A percentile compares a stretch with the other conserved stretches of the same genome.
Conservation (phyloP, 1,284 basidiomycete species). For the Stygiomarasmius scandens region DNA sequence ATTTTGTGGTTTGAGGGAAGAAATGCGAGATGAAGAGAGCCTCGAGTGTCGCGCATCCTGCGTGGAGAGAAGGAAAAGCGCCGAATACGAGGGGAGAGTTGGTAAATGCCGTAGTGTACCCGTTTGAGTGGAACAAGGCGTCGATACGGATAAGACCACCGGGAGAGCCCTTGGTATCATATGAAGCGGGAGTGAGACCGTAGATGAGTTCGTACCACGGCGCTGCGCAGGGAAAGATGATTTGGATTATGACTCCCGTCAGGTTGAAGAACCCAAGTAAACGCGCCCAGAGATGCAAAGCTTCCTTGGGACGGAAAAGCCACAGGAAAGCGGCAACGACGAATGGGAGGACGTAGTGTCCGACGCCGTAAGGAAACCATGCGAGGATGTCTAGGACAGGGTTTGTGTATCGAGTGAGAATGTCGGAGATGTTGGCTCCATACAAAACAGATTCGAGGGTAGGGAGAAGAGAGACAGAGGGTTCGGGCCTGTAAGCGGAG, state of each 20-base stretch:
- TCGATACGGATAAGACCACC: conserved; percentile 95
- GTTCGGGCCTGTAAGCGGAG: conserved; percentile 69
- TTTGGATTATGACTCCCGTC: conserved; percentile 86
- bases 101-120: conserved; percentile 86
- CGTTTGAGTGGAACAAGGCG: conserved; percentile 76
- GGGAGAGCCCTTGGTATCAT: conserved; percentile 89
- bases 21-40: conserved; percentile 95
- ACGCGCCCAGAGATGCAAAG: conserved; percentile 84
- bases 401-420: conserved; percentile 93
- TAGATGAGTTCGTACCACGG: conserved; percentile 99
- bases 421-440: conserved; percentile 96
- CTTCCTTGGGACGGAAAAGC: conserved; percentile 69
- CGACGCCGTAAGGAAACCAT: conserved; percentile 95
- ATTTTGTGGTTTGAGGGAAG: conserved; percentile 75
- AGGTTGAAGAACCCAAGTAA: conserved; percentile 96
- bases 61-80: conserved; percentile 94
- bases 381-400: conserved; percentile 91
- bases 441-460: conserved; percentile 94
- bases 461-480: conserved; percentile 91
- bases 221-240: conserved; percentile 90
- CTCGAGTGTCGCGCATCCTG: conserved; percentile 89
- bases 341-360: conserved; percentile 87
- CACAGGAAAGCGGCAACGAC: conserved; percentile 73
- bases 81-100: conserved; percentile 95
- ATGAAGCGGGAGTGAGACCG: conserved; percentile 93